A percentile compares a stretch with the other conserved stretches of the same genome.
Evolutionary conservation across 331 rosid genomes (phyloP).

Genomic region (Malus hybrid): DNA sequence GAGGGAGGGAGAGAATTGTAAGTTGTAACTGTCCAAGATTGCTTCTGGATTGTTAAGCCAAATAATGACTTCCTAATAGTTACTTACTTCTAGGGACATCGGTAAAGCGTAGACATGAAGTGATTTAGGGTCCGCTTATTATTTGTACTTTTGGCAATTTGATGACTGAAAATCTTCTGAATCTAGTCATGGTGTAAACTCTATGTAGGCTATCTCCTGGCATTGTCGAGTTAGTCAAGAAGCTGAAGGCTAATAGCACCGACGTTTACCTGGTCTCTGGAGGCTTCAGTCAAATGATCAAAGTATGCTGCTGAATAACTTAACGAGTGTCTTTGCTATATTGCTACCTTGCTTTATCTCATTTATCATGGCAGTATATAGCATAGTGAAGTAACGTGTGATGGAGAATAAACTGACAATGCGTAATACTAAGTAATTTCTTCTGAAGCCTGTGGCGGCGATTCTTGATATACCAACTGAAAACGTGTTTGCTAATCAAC

Average conservation of each 20-base stretch:
- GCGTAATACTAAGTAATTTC: conserved; percentile 20
- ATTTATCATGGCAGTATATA: neutral
- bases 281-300: conserved; percentile 93
- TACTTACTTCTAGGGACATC: neutral
- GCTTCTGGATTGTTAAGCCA: neutral
- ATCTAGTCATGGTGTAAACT: neutral
- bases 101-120: neutral
- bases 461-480: conserved; percentile 59
- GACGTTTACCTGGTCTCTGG: conserved; percentile 78
- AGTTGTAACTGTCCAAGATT: neutral
- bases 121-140: neutral
- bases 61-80: neutral
- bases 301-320: conserved; percentile 37
- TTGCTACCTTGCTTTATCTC: neutral
- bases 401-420: conserved; percentile 4
- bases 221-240: conserved; percentile 59
- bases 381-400: neutral
- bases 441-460: conserved; percentile 74
- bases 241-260: conserved; percentile 48
- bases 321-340: neutral
- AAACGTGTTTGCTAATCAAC: conserved; percentile 78
- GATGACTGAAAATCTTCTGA: neutral
- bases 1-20: no score
- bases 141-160: neutral
- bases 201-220: conserved; percentile 79